Base-by-base conservation (phyloP, 2,329 filamentous ascomycete genomes). In the Aspergillus pseudoterreus region DNA sequence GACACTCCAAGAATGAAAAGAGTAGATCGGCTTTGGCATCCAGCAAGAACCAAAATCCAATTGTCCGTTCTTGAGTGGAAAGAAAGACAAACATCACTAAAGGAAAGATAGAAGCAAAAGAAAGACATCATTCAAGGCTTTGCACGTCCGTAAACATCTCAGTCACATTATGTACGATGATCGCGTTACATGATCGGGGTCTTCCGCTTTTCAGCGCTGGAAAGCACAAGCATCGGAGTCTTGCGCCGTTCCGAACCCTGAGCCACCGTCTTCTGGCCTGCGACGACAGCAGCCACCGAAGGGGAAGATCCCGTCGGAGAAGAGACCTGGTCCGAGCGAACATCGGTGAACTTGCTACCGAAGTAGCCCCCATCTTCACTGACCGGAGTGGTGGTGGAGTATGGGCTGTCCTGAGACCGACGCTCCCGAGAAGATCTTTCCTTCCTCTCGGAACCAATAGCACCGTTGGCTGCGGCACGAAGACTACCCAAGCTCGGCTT, bases 181-280 rank as follows among this genome's bases (percentile, higher is more conserved):
- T 56, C 57, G 61, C 59, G 64, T 76, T 77, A 86, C 66, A 80
- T 81, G 67, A 82, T 72, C 53, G 81, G 77, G 72, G 82, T 87
- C 80, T 90, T 95, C 72, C 91, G 88, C 83, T 95, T 96, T 78
- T 95, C 91, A 56, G 85, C 87, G 70, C 86, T 92, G 60, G 88
- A 92, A 60, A 96, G 81, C 60, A 96, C 87, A 67, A 96, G 83
- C 79, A 91, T 87, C 49, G 90, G 87, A 61, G 87, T 88, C 78
- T 87, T 92, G 73, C 90, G 89, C 73, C 90, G 84, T 53, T 81
- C 78, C 39, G 70, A 69, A 57, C 82, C 79, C 47, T 73, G 71
- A 39, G 75, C 75, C 62, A 56, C 84, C 79, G 57, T 81, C 72
- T 71, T 84, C 81, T 73, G 76, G 66, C 84, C 66, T 50, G 70